Evolutionary conservation across 805 yeast genomes (phyloP), one percentile per base, ranked within the genome.

Genomic region (Ogataea sp.): DNA sequence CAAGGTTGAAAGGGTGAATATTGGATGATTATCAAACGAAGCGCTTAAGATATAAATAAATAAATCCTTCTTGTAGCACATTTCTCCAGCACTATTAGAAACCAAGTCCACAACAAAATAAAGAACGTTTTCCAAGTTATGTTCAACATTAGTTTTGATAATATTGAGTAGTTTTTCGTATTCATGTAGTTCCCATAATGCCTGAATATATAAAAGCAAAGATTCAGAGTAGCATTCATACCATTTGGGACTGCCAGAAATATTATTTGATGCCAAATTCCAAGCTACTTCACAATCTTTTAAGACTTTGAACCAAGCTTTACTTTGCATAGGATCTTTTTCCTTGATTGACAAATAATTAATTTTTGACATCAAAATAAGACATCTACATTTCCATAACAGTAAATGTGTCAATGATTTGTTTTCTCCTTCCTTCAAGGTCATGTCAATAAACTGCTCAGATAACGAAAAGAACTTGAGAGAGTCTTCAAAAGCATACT

Each of bases 371-470:
- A 10, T 32, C 10, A 32, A 14, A 20, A 20, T 32, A 5, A 32
- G 17, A 5, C 16, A 13, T 21, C 34, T 20, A 4, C 17, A 10
- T 20, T 21, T 32, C 34, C 34, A 32, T 14, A 32, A n/a, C 10
- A 4, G 3, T 4, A 32, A 3, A 6, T 20, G 17, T 8, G 5
- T 6, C n/a, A n/a, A n/a, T n/a, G n/a, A n/a, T 4, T 11, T 6
- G 17, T n/a, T 6, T 18, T 20, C 23, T 5, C 10, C 11, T 11
- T 30, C 33, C 8, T 30, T 30, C 21, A 30, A 17, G 8, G n/a
- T 18, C 6, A 30, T 16, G 11, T 42, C 15, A 47, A 38, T 30
- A 42, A 46, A 15, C 24, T 40, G 21, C 36, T 39, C 17, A 39
- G 50, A 16, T 25, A 23, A 11, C 26, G 36, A 32, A 23, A 27